Base-by-base conservation (phyloP, 2,329 filamentous ascomycete species). In the Curvularia sp. region DNA sequence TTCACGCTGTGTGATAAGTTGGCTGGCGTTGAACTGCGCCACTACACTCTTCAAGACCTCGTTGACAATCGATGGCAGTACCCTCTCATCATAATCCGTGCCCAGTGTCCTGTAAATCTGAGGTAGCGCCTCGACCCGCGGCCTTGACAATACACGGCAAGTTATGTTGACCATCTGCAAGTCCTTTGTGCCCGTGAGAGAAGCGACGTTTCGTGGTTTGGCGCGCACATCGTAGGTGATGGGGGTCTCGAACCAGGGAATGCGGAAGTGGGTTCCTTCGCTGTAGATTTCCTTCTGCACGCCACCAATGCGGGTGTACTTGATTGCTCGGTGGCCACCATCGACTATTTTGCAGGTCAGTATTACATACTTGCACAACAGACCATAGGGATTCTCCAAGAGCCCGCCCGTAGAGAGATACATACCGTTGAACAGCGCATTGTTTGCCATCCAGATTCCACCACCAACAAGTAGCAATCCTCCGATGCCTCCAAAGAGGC, bases 141-240 rank as follows among this genome's bases (percentile, higher is more conserved):
- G 95, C 71, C 93, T 86, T 58, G 94, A 97, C 52, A 99, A 91
- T 58, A 99, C 95, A 91, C 95, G 94, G 81, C 95, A 99, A 75
- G 94, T 99, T 78, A 99, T 98, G 86, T 99, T 99, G 77, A 98
- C 95, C 95, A 99, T 99, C 84, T 99, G 95, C 80, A 99, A 83
- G 81, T 99, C 95, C 85, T 99, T 99, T 75, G 95, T 99, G 70
- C 95, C 95, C 59, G 95, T 99, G 67, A 99, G 87, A 67, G 95
- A 98, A 67, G 95, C 91, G 71, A 99, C 93, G 75, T 96, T 97
- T 77, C 95, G 89, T 73, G 95, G 95, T 84, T 94, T 97, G 60
- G 95, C 95, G 81, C 95, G 94, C 70, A 99, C 95, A 79, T 99
- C 94, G 84, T 98, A 99, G 71, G 93, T 89, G 78, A 99, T 88